A percentile compares a stretch with the other conserved stretches of the same genome.
These are phyloP conservation scores for Lagenidium sp. DNA, from an alignment of 352 stramenopile genomes.

Conservation along the genomic window DNA sequence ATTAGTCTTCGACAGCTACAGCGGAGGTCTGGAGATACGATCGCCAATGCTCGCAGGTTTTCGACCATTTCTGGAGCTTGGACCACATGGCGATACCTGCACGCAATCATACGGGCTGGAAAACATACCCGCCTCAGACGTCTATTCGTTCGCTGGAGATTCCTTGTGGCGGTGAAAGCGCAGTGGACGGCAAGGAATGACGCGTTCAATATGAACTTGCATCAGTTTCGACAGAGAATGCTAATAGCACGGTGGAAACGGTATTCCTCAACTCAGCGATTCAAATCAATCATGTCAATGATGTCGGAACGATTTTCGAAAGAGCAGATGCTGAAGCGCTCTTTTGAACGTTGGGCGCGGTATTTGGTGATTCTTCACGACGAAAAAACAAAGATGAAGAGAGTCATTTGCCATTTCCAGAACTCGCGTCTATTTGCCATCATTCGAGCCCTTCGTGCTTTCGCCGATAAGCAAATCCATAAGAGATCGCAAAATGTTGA, in stretches of 20 bases:
- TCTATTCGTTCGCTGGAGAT: no score
- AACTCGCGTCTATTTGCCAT: slow-evolving; percentile 4
- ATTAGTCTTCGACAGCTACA: no score
- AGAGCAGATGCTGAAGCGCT: slow-evolving; percentile 8
- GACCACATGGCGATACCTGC: no score
- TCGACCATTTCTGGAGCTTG: no score
- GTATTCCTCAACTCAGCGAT: slow-evolving; percentile 7
- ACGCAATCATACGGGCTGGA: no score
- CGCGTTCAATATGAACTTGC: background rate
- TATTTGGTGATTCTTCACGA: slow-evolving; percentile 4
- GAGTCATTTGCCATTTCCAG: slow-evolving; percentile 4
- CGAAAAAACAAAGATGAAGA: slow-evolving; percentile 10
- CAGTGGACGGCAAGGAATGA: no score
- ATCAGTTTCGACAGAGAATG: slow-evolving; percentile 2
- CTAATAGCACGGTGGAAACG: no score
- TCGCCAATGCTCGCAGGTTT: no score
- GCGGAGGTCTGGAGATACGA: no score
- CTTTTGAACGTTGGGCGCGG: slow-evolving; percentile 10
- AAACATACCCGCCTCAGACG: no score
- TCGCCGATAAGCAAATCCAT: background rate
- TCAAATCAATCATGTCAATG: slow-evolving; percentile 6
- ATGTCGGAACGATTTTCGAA: slow-evolving; percentile 8
- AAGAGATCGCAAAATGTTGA: background rate
- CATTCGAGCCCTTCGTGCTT: background rate
- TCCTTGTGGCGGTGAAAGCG: no score